Conservation (phyloP, 805 yeast genomes). For the Brettanomyces nanus region DNA sequence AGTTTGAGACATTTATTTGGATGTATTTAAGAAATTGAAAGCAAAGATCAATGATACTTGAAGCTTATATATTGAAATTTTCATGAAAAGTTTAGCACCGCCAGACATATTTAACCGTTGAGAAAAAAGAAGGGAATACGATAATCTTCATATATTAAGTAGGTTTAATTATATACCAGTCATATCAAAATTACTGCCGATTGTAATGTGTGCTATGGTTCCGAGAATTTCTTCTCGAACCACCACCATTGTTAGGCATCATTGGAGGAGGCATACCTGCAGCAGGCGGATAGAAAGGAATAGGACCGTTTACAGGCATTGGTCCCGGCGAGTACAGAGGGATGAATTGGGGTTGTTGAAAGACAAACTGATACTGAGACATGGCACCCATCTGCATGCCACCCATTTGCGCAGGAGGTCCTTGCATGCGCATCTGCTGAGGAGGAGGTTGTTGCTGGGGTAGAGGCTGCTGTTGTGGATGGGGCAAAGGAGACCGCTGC, state of each 20-base stretch:
- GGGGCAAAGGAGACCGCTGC: conserved; percentile 1
- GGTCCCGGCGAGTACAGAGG: conserved; percentile 7
- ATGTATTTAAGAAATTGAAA: no score
- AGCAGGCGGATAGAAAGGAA: conserved; percentile 1
- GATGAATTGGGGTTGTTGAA: conserved; percentile 5
- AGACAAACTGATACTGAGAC: conserved; percentile 2
- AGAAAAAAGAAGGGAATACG: no score
- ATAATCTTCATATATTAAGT: no score
- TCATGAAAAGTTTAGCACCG: no score
- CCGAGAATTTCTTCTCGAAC: conserved; percentile 2
- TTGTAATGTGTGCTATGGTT: conserved; percentile 1
- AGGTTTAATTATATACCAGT: neutral
- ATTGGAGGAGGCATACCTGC: conserved; percentile 4
- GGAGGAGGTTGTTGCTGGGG: neutral
- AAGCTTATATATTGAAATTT: no score
- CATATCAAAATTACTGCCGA: conserved; percentile 1
- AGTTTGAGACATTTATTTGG: no score
- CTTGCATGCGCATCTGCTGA: conserved; percentile 1
- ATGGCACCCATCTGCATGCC: conserved; percentile 4
- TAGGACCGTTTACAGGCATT: conserved; percentile 5
- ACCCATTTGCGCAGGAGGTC: conserved; percentile 2
- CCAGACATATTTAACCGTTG: no score
- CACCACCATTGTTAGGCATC: conserved; percentile 3
- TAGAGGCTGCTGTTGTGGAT: conserved; percentile 2
- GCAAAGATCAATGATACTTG: no score